Percentiles rank a stretch among this genome's conserved stretches.
Conservation (phyloP, 306 rosid genomes). For the Spatholobus suberectus region DNA sequence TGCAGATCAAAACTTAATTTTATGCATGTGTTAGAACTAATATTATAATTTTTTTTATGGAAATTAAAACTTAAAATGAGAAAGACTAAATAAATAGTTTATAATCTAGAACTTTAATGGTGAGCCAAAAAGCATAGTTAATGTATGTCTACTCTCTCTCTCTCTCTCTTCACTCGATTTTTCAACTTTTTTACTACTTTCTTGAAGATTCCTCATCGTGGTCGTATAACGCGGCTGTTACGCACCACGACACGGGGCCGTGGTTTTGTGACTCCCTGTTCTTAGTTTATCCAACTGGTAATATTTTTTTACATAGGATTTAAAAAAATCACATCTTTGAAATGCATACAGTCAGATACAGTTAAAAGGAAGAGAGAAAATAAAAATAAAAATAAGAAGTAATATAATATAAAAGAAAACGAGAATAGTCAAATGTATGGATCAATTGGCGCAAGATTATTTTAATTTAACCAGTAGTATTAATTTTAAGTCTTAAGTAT, state of each 20-base stretch:
- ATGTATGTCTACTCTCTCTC: neutral
- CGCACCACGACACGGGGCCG: neutral
- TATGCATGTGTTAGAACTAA: too few relatives aligned
- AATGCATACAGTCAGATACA: neutral
- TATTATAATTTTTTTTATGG: too few relatives aligned
- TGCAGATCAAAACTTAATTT: too few relatives aligned
- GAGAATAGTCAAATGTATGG: too few relatives aligned
- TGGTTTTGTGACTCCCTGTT: constrained; percentile 12
- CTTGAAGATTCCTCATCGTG: neutral
- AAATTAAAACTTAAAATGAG: too few relatives aligned
- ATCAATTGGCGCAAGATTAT: too few relatives aligned
- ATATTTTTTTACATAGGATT: neutral
- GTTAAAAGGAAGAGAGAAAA: neutral
- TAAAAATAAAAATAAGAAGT: too few relatives aligned
- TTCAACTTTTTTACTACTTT: neutral
- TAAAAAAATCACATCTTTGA: neutral
- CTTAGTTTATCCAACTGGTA: neutral
- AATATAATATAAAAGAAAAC: neutral
- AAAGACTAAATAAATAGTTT: too few relatives aligned
- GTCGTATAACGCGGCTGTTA: constrained; percentile 28
- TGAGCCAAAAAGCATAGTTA: neutral
- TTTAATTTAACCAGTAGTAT: too few relatives aligned
- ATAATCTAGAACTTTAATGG: neutral
- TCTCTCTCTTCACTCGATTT: neutral
- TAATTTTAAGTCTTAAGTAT: too few relatives aligned